phyloP scores from a whole-genome alignment of 139 green algal genomes.

The Nannochloris sp. region DNA sequence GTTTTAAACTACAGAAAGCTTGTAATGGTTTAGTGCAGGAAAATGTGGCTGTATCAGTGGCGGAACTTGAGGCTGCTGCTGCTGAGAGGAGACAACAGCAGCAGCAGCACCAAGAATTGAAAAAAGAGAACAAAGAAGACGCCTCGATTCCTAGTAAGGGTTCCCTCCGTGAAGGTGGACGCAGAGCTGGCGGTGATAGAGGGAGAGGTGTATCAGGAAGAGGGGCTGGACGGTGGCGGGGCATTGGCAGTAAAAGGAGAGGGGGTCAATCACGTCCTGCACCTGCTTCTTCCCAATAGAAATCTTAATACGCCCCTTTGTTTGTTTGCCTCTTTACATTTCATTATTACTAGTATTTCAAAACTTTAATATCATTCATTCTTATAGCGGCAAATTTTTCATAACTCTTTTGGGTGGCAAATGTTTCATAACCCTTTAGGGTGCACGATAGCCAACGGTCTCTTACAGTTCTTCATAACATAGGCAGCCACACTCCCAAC shows the following conservation, averaged over 20 bases:
- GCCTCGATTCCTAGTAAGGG: too few species aligned
- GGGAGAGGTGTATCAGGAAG: not conserved
- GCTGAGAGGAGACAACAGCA: not conserved
- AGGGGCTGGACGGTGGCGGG: not conserved
- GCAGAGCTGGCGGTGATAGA: not conserved
- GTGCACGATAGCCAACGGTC: conserved; percentile 10
- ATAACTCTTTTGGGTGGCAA: too few species aligned
- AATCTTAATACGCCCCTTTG: too few species aligned
- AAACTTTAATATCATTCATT: too few species aligned
- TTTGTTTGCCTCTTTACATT: too few species aligned
- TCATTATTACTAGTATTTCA: too few species aligned
- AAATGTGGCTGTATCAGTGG: not conserved
- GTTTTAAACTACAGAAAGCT: not conserved
- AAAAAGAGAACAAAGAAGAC: not conserved
- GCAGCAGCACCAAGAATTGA: not conserved
- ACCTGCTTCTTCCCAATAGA: too few species aligned
- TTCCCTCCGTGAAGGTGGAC: not conserved
- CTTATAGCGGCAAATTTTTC: too few species aligned
- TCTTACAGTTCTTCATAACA: conserved; percentile 12
- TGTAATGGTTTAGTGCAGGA: not conserved
- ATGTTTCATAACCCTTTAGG: too few species aligned
- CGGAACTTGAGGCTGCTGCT: not conserved
- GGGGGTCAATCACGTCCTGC: too few species aligned
- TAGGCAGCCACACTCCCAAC: conserved; percentile 15
- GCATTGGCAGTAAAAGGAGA: not conserved